Evolutionary conservation across 345 rosid species (phyloP), one percentile per base, ranked within the genome.

Genomic region (Pistacia vera): DNA sequence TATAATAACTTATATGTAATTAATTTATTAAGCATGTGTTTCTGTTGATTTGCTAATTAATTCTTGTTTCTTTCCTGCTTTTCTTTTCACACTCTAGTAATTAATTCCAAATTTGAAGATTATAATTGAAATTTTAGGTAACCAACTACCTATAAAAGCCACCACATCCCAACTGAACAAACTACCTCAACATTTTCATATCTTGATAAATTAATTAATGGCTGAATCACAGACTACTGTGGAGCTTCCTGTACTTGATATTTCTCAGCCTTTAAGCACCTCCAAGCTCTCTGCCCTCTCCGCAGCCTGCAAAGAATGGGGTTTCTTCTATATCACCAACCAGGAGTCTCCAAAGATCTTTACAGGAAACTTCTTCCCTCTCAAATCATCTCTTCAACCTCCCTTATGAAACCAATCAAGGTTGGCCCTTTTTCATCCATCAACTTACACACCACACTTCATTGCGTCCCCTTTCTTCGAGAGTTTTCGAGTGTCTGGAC

Each of bases 401-500:
- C 20, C 81, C 76, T 71, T 72, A 9, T 46, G 71, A 56, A 5
- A 9, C 60, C 55, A 78, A 78, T 71, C 18, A 72, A 48, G 38
- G 70, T 57, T 55, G 80, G 79, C 8, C 75, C 81, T 12, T 58
- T 36, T 0, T 65, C 76, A 2, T 66, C 71, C 11, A 28, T 67
- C 4, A 35, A 30, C 77, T 12, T 78, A 78, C 72, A 78, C 81
- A 57, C 81, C 77, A 0, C 66, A 66, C 58, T 78, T 78, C 76
- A 72, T 78, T 46, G 81, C 81, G 0, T 78, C 81, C 18, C 81
- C 77, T 57, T 78, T 71, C 81, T 78, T 66, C 22, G 76, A 78
- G 55, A 71, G 80, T 46, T 68, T 77, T 62, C 71, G 80, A n/a
- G 75, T 77, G 9, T 64, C 75, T 14, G 80, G 80, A 30, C 72